phyloP scores from a whole-genome alignment of 2,329 filamentous ascomycete species.

The Pseudocercospora eumusae region DNA sequence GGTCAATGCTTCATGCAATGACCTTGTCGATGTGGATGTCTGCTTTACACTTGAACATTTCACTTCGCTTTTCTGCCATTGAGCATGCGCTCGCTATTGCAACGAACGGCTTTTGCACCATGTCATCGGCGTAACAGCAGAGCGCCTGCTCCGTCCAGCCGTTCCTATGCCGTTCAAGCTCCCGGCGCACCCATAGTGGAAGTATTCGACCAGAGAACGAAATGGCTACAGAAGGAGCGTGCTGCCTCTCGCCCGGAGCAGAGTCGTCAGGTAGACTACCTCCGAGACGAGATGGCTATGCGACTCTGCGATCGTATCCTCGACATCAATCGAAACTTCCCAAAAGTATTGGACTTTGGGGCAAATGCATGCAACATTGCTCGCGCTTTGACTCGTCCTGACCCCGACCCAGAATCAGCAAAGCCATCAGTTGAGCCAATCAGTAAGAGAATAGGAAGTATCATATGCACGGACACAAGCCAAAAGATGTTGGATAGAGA shows the following conservation, averaged over 20 bases:
- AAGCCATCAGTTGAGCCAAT: slow-evolving; percentile 66
- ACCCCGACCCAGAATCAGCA: slow-evolving; percentile 66
- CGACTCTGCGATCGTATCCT: slow-evolving; percentile 83
- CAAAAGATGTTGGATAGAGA: slow-evolving; percentile 78
- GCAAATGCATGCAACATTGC: slow-evolving; percentile 96
- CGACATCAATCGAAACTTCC: slow-evolving; percentile 88
- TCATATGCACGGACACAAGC: slow-evolving; percentile 83
- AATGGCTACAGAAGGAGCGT: slow-evolving; percentile 89
- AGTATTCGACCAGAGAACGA: slow-evolving; percentile 85
- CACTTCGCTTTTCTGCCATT: not conserved
- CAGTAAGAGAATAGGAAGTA: slow-evolving; percentile 67
- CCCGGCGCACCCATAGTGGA: slow-evolving; percentile 77
- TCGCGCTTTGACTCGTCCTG: slow-evolving; percentile 65
- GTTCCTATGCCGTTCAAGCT: slow-evolving; percentile 72
- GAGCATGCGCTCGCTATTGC: slow-evolving; percentile 29
- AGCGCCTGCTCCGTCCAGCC: slow-evolving; percentile 3
- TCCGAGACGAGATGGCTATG: slow-evolving; percentile 87
- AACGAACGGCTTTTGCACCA: slow-evolving; percentile 8
- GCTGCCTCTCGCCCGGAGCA: slow-evolving; percentile 69
- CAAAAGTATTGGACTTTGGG: slow-evolving; percentile 83
- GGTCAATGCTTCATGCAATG: not conserved
- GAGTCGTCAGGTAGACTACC: slow-evolving; percentile 82
- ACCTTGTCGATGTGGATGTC: not conserved
- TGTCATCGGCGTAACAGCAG: slow-evolving; percentile 9
- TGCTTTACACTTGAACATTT: not conserved